Base-by-base conservation (phyloP, 257 asterid genomes). In the Marsdenia floribunda region DNA sequence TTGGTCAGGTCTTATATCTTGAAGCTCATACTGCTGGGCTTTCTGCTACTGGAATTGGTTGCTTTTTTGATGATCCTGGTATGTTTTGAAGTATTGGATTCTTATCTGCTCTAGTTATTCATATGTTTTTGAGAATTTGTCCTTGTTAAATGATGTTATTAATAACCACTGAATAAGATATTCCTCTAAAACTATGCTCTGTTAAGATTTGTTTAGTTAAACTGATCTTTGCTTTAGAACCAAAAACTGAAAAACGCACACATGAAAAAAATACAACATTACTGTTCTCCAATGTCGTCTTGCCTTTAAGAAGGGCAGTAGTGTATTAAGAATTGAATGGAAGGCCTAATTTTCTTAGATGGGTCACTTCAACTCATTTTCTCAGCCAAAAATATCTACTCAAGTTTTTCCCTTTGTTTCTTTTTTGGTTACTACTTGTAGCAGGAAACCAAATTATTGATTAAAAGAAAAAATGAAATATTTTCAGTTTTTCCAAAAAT, bases 31-130 rank as follows among this genome's bases (percentile, higher is more conserved):
- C 96, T 13, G 90, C 89, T 59, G 97, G 97, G 64, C 67, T 94
- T 70, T 94, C 99, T 78, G 96, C 99, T 68, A 92, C 97, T 55
- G 99, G 99, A 44, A 94, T 94, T 53, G 99, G 97, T 64, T 94
- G 99, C 85, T 92, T 88, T 78, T 94, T 94, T 78, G 97, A 94
- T 71, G 96, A 91, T 83, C 97, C 96, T 49, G 97, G 98, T 94
- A 88, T 22, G 81, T 67, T 16, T 19, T 77, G 46, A 5, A 5
- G 49, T 53, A 18, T 73, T 29, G 33, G 4, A 44, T 26, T 42
- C 37, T 16, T 5, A 22, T 60, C n/a, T 61, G 33, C 49, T 6
- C 47, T 22, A 35, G 0, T 33, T 7, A 71, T 54, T 52, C 52
- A 71, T 35, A 22, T 16, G 3, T 37, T 19, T 44, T 33, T 58